phyloP scores from a whole-genome alignment of 2,329 filamentous ascomycete species.

The Talaromyces sp. region DNA sequence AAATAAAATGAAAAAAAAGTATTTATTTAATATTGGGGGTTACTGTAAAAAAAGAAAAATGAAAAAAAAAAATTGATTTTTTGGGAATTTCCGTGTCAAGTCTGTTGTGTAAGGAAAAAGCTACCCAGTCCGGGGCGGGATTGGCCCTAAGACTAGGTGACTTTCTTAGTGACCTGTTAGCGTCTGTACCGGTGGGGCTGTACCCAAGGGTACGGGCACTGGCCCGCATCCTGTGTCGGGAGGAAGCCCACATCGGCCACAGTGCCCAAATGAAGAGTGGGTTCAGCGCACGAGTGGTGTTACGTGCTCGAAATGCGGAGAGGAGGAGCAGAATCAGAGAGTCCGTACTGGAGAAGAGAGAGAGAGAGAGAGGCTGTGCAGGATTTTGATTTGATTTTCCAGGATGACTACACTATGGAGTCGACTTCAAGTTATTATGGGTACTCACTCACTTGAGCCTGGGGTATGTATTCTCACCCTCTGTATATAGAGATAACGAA shows the following conservation, averaged over 20 bases:
- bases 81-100: constrained; percentile 1
- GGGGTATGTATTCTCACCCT: background rate
- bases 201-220: constrained; percentile 12
- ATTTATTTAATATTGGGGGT: no score
- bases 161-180: background rate
- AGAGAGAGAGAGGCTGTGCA: constrained; percentile 7
- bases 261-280: constrained; percentile 14
- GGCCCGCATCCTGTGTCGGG: constrained; percentile 8
- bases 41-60: no score
- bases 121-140: constrained; percentile 20
- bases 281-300: constrained; percentile 13
- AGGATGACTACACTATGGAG: background rate
- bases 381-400: background rate
- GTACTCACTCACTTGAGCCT: no score
- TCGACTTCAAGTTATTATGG: no score
- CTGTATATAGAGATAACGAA: no score
- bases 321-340: background rate
- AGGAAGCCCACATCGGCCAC: constrained; percentile 13
- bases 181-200: background rate
- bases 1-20: no score
- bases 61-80: no score
- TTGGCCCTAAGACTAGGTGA: constrained; percentile 6
- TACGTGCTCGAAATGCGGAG: constrained; percentile 23
- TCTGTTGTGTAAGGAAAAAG: constrained; percentile 13
- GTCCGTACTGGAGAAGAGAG: background rate